Percentiles rank a stretch among this genome's conserved stretches.
These are phyloP conservation scores for Fistulina hepatica DNA, from an alignment of 1,284 basidiomycete species.

Conservation along the genomic window DNA sequence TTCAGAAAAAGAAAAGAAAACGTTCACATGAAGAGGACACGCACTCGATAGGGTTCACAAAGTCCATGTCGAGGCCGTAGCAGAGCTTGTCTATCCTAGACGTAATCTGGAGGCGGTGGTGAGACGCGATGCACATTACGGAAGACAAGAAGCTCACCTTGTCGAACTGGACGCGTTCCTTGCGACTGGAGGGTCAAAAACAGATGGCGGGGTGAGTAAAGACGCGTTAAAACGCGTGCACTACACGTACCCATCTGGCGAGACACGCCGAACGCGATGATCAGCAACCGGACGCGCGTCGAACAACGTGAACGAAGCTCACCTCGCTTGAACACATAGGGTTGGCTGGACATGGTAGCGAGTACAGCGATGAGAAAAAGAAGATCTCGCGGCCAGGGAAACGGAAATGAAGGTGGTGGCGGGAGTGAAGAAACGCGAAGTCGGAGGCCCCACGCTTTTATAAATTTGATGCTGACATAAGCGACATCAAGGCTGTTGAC, in stretches of 20 bases:
- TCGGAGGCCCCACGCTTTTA: too few relatives aligned
- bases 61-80: conserved; percentile 90
- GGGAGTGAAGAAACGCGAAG: too few relatives aligned
- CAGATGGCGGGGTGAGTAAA: conserved; percentile 19
- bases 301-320: neutral
- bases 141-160: conserved; percentile 41
- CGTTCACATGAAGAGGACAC: conserved; percentile 19
- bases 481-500: too few relatives aligned
- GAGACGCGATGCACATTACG: conserved; percentile 11
- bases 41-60: conserved; percentile 90
- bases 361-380: too few relatives aligned
- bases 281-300: neutral
- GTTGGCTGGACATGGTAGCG: conserved; percentile 4
- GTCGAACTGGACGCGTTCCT: conserved; percentile 81
- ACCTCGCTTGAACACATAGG: conserved; percentile 8
- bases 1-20: too few relatives aligned
- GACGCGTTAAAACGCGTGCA: conserved; percentile 25
- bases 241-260: conserved; percentile 14
- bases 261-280: too few relatives aligned
- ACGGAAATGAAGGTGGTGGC: too few relatives aligned
- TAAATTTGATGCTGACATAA: too few relatives aligned
- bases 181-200: conserved; percentile 40
- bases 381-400: too few relatives aligned
- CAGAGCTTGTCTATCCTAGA: conserved; percentile 92
- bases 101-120: conserved; percentile 53